Percentiles rank a stretch among this genome's conserved stretches.
Evolutionary conservation across 2,329 filamentous ascomycete species (phyloP).

Genomic region (Stachybotrys chlorohalonatus): DNA sequence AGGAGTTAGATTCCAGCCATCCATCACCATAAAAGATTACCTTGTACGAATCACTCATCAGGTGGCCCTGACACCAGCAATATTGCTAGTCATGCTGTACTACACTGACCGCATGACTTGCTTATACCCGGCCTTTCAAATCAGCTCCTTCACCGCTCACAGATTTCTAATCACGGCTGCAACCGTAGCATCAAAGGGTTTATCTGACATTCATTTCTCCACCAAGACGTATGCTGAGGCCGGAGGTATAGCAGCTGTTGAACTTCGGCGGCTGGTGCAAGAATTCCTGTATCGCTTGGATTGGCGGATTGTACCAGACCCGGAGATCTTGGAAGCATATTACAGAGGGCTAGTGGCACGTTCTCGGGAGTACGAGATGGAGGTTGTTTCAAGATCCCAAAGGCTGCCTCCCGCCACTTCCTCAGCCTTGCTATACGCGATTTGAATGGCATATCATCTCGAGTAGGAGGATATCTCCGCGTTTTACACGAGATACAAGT

Average conservation of each 20-base stretch:
- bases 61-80: neutral
- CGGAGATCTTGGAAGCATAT: neutral
- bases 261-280: slow-evolving; percentile 3
- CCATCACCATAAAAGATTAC: slow-evolving; percentile 3
- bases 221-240: neutral
- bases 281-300: slow-evolving; percentile 2
- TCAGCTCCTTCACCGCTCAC: slow-evolving; percentile 3
- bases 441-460: too few relatives aligned
- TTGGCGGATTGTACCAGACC: slow-evolving; percentile 1
- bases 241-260: slow-evolving; percentile 1
- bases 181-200: slow-evolving; percentile 1
- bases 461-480: too few relatives aligned
- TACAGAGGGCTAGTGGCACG: too few relatives aligned
- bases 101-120: slow-evolving; percentile 3
- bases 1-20: slow-evolving; percentile 1
- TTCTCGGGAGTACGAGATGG: too few relatives aligned
- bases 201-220: slow-evolving; percentile 1
- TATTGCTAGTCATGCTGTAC: slow-evolving; percentile 3
- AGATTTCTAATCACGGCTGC: slow-evolving; percentile 4
- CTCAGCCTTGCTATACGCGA: too few relatives aligned
- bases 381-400: too few relatives aligned
- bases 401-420: too few relatives aligned
- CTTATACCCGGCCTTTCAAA: slow-evolving; percentile 2
- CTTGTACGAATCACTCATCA: slow-evolving; percentile 1
- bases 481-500: too few relatives aligned